A percentile compares a stretch with the other conserved stretches of the same genome.
Evolutionary conservation across 2,329 filamentous ascomycete genomes (phyloP).

Genomic region (Aspergillus sp.): DNA sequence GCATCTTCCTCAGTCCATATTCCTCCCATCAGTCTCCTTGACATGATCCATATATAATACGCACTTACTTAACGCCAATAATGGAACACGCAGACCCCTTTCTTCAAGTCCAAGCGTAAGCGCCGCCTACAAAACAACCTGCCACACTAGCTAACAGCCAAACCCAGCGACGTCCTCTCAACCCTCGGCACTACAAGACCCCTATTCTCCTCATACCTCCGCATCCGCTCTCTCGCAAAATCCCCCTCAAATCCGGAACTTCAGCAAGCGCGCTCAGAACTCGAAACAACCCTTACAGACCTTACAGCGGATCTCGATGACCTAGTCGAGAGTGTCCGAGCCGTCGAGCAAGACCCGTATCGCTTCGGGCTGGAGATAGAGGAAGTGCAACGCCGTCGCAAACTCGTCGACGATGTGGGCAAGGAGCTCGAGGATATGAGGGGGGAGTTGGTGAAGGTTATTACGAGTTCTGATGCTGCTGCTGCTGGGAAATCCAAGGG

Average conservation of each 20-base stretch:
- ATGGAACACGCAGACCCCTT: conserved; percentile 46
- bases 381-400: conserved; percentile 77
- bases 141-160: conserved; percentile 7
- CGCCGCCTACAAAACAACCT: neutral
- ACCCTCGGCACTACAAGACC: conserved; percentile 79
- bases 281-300: conserved; percentile 72
- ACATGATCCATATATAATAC: neutral
- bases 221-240: conserved; percentile 83
- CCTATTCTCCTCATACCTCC: conserved; percentile 90
- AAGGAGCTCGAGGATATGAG: conserved; percentile 87
- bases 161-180: conserved; percentile 75
- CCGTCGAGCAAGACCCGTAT: conserved; percentile 82
- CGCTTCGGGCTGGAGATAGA: conserved; percentile 80
- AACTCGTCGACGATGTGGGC: conserved; percentile 85
- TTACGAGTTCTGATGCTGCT: conserved; percentile 38
- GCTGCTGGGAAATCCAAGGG: neutral
- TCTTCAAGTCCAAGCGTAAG: conserved; percentile 50
- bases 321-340: conserved; percentile 80
- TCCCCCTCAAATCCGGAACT: conserved; percentile 69
- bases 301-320: conserved; percentile 85
- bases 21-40: neutral
- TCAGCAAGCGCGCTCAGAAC: conserved; percentile 66
- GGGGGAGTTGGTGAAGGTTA: conserved; percentile 69
- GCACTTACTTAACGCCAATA: conserved; percentile 9
- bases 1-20: neutral